Evolutionary conservation across 2,329 filamentous ascomycete genomes (phyloP).

Genomic region (Pseudogymnoascus sp.): DNA sequence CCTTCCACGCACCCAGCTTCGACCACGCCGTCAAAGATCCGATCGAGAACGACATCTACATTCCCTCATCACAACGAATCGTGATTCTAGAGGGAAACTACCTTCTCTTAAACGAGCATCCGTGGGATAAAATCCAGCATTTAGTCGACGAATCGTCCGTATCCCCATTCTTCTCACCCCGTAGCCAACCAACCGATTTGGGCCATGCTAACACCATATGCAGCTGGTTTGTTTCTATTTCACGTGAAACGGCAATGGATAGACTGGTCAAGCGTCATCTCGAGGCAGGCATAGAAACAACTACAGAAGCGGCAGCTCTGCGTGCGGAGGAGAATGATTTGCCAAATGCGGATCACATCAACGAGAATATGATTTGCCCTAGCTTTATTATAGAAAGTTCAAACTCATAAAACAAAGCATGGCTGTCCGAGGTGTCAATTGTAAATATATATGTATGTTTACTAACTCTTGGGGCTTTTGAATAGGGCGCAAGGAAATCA

Average conservation of each 20-base stretch:
- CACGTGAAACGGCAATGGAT: conserved; percentile 19
- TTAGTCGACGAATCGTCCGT: conserved; percentile 39
- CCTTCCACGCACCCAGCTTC: conserved; percentile 37
- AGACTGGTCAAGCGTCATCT: conserved; percentile 26
- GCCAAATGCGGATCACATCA: conserved; percentile 27
- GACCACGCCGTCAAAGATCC: conserved; percentile 46
- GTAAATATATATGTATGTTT: not conserved
- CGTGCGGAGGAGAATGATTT: conserved; percentile 28
- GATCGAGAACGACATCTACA: conserved; percentile 38
- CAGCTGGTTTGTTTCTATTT: conserved; percentile 29
- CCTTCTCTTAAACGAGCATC: conserved; percentile 38
- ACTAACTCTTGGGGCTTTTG: not conserved
- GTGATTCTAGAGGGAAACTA: conserved; percentile 49
- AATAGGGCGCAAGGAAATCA: not conserved
- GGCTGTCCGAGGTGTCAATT: not conserved
- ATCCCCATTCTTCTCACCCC: not conserved
- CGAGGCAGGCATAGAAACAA: conserved; percentile 26
- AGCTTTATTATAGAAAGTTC: conserved; percentile 24
- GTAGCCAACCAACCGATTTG: not conserved
- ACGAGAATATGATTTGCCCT: conserved; percentile 22
- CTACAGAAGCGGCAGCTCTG: conserved; percentile 19
- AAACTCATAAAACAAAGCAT: not conserved
- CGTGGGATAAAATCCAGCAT: conserved; percentile 38
- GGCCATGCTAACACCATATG: not conserved
- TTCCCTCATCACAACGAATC: conserved; percentile 36